Percentiles rank a stretch among this genome's conserved stretches.
Conservation (phyloP, 2,329 filamentous ascomycete species). For the Xylariales sp. region DNA sequence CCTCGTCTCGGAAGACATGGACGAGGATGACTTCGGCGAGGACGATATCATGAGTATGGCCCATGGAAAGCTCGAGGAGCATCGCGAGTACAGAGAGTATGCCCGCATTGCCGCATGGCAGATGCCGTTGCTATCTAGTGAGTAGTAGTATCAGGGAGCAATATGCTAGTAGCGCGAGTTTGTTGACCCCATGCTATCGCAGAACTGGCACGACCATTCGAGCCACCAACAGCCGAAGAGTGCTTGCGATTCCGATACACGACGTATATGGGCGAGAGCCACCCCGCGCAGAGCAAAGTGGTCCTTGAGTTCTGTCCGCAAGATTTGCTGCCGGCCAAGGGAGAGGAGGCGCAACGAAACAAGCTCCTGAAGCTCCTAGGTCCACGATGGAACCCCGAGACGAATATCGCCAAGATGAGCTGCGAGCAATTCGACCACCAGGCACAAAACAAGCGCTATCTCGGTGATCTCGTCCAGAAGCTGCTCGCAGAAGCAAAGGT, state of each 20-base stretch:
- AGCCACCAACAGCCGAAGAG: slow-evolving; percentile 59
- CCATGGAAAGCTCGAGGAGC: slow-evolving; percentile 82
- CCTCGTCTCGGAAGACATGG: slow-evolving; percentile 19
- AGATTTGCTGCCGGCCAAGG: slow-evolving; percentile 67
- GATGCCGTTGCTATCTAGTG: slow-evolving; percentile 85
- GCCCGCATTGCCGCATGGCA: slow-evolving; percentile 88
- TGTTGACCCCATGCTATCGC: too few relatives aligned
- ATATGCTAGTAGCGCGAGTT: too few relatives aligned
- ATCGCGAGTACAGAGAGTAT: slow-evolving; percentile 85
- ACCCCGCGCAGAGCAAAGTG: slow-evolving; percentile 89
- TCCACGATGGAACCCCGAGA: slow-evolving; percentile 80
- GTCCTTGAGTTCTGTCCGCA: slow-evolving; percentile 80
- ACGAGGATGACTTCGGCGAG: slow-evolving; percentile 60
- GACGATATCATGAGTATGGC: slow-evolving; percentile 81
- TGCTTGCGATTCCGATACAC: slow-evolving; percentile 94
- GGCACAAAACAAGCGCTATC: slow-evolving; percentile 94
- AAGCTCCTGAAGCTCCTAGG: slow-evolving; percentile 90
- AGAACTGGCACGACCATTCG: slow-evolving; percentile 83
- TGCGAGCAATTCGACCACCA: slow-evolving; percentile 84
- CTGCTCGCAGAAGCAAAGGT: slow-evolving; percentile 72
- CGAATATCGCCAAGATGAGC: slow-evolving; percentile 79
- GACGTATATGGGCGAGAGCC: slow-evolving; percentile 88
- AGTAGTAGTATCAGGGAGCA: too few relatives aligned
- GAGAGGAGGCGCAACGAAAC: slow-evolving; percentile 60
- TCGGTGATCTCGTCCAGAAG: slow-evolving; percentile 71